Percentiles rank a stretch among this genome's conserved stretches.
Conservation (phyloP, 495 filamentous ascomycete species). For the Neurospora sp. region DNA sequence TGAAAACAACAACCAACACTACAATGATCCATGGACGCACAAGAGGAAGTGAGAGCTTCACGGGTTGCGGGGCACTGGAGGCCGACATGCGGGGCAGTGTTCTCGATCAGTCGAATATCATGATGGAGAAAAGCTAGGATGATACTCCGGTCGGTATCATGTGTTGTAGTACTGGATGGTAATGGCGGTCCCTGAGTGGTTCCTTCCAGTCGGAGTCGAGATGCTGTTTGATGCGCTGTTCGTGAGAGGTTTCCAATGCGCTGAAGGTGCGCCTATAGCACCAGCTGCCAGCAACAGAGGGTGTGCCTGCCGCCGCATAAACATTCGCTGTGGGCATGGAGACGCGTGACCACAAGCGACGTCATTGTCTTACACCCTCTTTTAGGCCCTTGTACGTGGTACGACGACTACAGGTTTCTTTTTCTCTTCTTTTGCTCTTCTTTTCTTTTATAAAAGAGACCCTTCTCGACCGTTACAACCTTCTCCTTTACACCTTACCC, state of each 20-base stretch:
- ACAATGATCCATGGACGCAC: conserved; percentile 34
- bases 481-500: neutral
- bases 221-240: neutral
- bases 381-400: neutral
- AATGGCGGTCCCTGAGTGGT: neutral
- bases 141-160: neutral
- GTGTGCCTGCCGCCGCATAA: neutral
- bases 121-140: neutral
- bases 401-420: neutral
- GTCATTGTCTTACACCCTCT: neutral
- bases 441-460: neutral
- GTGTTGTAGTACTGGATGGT: neutral
- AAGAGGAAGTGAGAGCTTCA: conserved; percentile 88
- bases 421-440: neutral
- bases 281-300: neutral
- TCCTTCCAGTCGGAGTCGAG: neutral
- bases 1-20: neutral
- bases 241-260: neutral
- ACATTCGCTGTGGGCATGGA: neutral
- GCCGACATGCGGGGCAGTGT: conserved; percentile 15
- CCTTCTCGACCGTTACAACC: neutral
- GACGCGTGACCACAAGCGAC: neutral
- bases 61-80: conserved; percentile 33
- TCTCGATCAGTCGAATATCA: neutral
- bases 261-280: neutral